These are phyloP conservation scores for Clavispora santaluciae DNA, from an alignment of 805 yeast species.

Conservation along the genomic window DNA sequence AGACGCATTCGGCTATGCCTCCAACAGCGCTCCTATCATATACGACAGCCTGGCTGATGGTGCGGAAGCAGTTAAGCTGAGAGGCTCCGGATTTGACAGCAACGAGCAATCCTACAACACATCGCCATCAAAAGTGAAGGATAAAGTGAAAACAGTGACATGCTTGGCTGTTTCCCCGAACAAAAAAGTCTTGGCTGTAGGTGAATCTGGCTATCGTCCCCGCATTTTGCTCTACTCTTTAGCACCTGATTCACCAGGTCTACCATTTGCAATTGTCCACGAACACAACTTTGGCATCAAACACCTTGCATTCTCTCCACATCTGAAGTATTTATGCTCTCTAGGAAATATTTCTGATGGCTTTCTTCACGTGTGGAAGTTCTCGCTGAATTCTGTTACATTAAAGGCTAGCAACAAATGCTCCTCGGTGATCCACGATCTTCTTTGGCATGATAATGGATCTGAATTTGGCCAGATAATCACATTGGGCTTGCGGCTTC, in stretches of 20 bases:
- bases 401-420: constrained; percentile 54
- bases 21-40: constrained; percentile 10
- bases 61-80: constrained; percentile 6
- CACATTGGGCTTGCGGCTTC: constrained; percentile 57
- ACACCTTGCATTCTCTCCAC: constrained; percentile 51
- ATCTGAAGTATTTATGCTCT: constrained; percentile 52
- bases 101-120: background rate
- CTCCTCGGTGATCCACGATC: constrained; percentile 50
- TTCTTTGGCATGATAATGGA: constrained; percentile 47
- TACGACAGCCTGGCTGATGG: constrained; percentile 6
- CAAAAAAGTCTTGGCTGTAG: constrained; percentile 53
- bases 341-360: constrained; percentile 71
- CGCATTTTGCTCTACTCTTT: constrained; percentile 56
- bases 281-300: constrained; percentile 68
- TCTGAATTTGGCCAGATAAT: constrained; percentile 29
- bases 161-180: constrained; percentile 59
- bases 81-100: constrained; percentile 8
- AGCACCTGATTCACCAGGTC: constrained; percentile 41
- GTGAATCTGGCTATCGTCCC: constrained; percentile 69
- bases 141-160: constrained; percentile 47
- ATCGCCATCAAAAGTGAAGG: constrained; percentile 25
- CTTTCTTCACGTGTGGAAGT: constrained; percentile 56
- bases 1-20: constrained; percentile 35
- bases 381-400: constrained; percentile 19
- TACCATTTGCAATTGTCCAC: constrained; percentile 49